Percentiles rank a stretch among this genome's conserved stretches.
phyloP scores from a whole-genome alignment of 2,329 filamentous ascomycete species.

The Cytospora schulzeri region DNA sequence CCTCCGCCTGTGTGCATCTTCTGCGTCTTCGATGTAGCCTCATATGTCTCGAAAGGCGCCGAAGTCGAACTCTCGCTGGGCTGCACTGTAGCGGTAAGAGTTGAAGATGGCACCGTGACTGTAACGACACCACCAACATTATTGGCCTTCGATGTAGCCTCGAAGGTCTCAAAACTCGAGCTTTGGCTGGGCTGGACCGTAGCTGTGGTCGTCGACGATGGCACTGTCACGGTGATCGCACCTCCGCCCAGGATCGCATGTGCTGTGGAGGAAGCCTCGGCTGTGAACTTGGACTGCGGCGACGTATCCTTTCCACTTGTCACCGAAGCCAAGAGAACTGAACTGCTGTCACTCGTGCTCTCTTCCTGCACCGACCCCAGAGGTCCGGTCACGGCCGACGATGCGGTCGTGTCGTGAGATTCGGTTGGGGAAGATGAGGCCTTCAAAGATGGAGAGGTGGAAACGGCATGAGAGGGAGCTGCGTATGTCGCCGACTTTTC shows the following conservation, averaged over 20 bases:
- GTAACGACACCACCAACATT: background rate
- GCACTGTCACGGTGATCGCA: slow-evolving; percentile 11
- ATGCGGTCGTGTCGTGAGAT: background rate
- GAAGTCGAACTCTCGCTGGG: background rate
- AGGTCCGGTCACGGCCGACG: slow-evolving; percentile 48
- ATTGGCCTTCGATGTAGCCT: background rate
- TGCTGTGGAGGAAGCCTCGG: background rate
- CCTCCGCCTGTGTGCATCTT: background rate
- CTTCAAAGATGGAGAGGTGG: background rate
- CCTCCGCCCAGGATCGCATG: background rate
- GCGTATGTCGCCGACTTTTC: background rate
- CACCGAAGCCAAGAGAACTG: background rate
- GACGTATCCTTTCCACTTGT: background rate
- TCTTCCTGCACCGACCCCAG: slow-evolving; percentile 38
- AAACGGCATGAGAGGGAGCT: background rate
- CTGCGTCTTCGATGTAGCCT: background rate
- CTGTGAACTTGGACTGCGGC: background rate
- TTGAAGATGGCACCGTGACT: slow-evolving; percentile 1
- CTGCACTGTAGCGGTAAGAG: background rate
- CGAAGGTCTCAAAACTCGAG: background rate
- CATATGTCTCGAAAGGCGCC: background rate
- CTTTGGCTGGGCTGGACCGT: background rate
- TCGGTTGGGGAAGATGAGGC: background rate
- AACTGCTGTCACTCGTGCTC: background rate
- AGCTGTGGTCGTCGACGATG: slow-evolving; percentile 6